Evolutionary conservation across 2,329 filamentous ascomycete genomes (phyloP), one percentile per base, ranked within the genome.

Genomic region (Thermoascus crustaceus): DNA sequence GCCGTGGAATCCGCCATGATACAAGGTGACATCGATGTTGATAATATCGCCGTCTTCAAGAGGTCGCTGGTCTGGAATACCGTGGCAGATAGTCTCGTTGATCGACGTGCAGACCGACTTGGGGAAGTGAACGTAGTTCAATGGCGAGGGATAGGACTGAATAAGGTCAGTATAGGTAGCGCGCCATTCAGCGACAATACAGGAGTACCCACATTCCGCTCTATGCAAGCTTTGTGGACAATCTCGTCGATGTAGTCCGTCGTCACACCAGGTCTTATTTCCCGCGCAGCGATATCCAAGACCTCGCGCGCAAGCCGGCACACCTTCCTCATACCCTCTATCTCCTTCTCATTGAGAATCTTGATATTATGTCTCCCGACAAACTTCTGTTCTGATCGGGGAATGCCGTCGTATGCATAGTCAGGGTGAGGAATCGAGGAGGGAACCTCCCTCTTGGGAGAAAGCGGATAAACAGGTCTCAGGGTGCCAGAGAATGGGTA

Each of bases 21-120:
- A 98, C 27, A 98, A 68, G 1, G 87, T 88, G 4, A 98, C 85
- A 51, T 98, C 91, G 47, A 98, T 87, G 67, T 98, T 98, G 54
- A 98, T 68, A 46, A 98, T 96, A 54, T 98, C 91, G 43, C 91
- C 91, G 49, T 98, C 89, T 44, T 86, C 66, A 1, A 98, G 73
- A 5, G 83, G 72, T 37, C 91, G 78, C 59, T 94, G 79, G 55
- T 98, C 91, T 10, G 91, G 91, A 45, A 98, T 98, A 35, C 91
- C 91, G 70, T 98, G 91, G 69, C 91, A 98, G 60, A 98, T 96
- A 45, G 94, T 84, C 65, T 98, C 91, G 69, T 98, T 98, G 32
- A 85, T 67, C 2, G 89, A 96, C 3, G 89, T 96, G 66, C 91
- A 98, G 43, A 95, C 85, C 0, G 91, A 98, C 68, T 98, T 98